Base-by-base conservation (phyloP, 768 basidiomycete genomes). In the Neoboletus brunneissimus region DNA sequence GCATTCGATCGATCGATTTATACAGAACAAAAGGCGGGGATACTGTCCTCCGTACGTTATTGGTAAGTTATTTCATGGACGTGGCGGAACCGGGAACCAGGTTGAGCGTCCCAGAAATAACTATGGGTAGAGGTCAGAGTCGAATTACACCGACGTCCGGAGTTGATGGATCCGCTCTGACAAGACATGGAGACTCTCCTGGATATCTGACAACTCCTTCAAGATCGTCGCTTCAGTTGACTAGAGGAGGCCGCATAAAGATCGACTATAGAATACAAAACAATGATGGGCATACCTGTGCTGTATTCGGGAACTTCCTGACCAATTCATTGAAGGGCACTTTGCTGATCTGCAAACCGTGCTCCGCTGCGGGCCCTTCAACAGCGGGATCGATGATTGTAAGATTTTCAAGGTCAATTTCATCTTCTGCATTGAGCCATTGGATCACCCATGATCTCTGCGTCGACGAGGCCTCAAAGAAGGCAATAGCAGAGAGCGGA, bases 281-380 rank as follows among this genome's bases (percentile, higher is more conserved):
- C 48, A 52, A 49, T 42, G 47, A 40, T n/a, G 41, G 48, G 71
- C 84, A 58, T 60, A 90, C 91, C 75, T 85, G 80, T 37, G 78
- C 72, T 37, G 83, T 86, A 67, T 92, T 83, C 6, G 91, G 92
- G 71, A 94, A 87, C 49, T 72, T 77, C 69, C 83, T 83, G 57
- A 89, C 74, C 44, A 94, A 71, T 45, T 91, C 85, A 23, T 77
- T 77, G 64, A 90, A 94, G 15, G 83, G 75, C 25, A 87, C 82
- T 66, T 77, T 88, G 64, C 82, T 86, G 64, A 94, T 94, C 58
- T 79, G 72, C 62, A 86, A 67, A 13, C 85, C 88, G 18, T 69
- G 68, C 11, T 76, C 78, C 7, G 77, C 79, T 34, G 82, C 79
- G 43, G 79, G 79, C 44, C 76, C 78, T 48, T 85, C 80, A 25